Conservation (phyloP, 768 basidiomycete genomes). For the Mycena rebaudengoi region DNA sequence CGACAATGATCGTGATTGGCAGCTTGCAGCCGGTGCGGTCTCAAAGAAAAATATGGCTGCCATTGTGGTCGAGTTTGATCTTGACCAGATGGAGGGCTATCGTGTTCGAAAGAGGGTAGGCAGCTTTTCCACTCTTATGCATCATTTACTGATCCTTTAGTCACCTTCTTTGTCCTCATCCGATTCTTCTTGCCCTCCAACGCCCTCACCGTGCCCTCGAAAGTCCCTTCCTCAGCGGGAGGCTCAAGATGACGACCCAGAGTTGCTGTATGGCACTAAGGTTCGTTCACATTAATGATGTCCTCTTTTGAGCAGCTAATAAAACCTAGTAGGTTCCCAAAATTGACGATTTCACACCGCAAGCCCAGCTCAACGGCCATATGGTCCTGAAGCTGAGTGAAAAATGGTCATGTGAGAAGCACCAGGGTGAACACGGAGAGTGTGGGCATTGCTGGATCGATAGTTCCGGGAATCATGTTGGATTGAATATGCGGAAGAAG, state of each 20-base stretch:
- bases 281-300: not conserved
- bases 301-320: not conserved
- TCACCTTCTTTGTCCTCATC: not conserved
- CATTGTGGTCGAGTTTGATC: conserved; percentile 30
- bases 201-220: not conserved
- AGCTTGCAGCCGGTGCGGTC: not conserved
- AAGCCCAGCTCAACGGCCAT: conserved; percentile 14
- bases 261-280: conserved; percentile 23
- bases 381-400: conserved; percentile 24
- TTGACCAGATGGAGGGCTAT: conserved; percentile 32
- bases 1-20: not conserved
- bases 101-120: conserved; percentile 20
- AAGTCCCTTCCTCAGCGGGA: not conserved
- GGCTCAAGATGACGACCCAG: conserved; percentile 22
- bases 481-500: conserved; percentile 17
- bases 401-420: conserved; percentile 26
- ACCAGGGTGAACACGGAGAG: conserved; percentile 30
- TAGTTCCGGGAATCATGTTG: not conserved
- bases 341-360: conserved; percentile 17
- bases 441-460: conserved; percentile 24
- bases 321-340: conserved; percentile 20
- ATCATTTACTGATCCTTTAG: not conserved
- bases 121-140: not conserved
- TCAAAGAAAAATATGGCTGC: conserved; percentile 20
- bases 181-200: not conserved